These are phyloP conservation scores for Pezicula radicicola DNA, from an alignment of 2,329 filamentous ascomycete genomes.

Conservation along the genomic window DNA sequence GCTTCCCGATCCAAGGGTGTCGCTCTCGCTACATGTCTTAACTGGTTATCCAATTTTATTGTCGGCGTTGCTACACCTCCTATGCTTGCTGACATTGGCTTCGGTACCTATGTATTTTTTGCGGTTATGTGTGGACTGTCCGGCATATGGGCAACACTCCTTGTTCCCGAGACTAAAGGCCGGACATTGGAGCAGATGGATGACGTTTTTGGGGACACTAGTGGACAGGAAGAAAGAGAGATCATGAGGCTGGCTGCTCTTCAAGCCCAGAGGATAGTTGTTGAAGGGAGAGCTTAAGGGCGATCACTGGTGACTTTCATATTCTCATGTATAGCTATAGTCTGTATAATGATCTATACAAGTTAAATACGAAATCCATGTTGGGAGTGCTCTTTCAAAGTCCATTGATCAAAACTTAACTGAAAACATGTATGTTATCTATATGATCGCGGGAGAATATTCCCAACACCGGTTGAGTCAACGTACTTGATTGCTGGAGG, in stretches of 20 bases:
- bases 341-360: too few relatives aligned
- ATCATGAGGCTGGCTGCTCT: neutral
- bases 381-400: too few relatives aligned
- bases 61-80: conserved; percentile 57
- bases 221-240: neutral
- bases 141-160: conserved; percentile 45
- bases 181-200: conserved; percentile 39
- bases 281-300: too few relatives aligned
- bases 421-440: too few relatives aligned
- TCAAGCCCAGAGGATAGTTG: too few relatives aligned
- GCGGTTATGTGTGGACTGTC: conserved; percentile 44
- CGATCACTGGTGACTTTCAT: too few relatives aligned
- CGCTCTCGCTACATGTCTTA: conserved; percentile 56
- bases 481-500: too few relatives aligned
- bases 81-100: conserved; percentile 53
- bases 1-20: conserved; percentile 60
- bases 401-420: too few relatives aligned
- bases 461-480: too few relatives aligned
- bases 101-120: conserved; percentile 54
- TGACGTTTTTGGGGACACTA: conserved; percentile 32
- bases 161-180: conserved; percentile 48
- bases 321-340: too few relatives aligned
- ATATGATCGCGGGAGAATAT: too few relatives aligned
- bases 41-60: conserved; percentile 45
- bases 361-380: too few relatives aligned